Percentiles rank a stretch among this genome's conserved stretches.
These are phyloP conservation scores for Fusarium sororula DNA, from an alignment of 2,329 filamentous ascomycete species.

Conservation along the genomic window DNA sequence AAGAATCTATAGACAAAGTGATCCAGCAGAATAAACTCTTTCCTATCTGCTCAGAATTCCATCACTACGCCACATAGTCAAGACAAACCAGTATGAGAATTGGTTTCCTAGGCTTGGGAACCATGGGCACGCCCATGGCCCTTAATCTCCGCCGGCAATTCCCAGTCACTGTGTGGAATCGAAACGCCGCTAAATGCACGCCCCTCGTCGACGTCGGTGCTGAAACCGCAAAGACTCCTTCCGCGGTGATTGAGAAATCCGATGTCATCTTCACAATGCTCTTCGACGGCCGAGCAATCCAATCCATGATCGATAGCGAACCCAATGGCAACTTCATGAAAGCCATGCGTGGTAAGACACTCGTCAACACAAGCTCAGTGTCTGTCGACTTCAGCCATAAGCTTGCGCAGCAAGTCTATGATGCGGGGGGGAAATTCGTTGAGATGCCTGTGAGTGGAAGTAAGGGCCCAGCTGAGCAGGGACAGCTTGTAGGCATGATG, in stretches of 20 bases:
- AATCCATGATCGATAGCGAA: not conserved
- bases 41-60: not conserved
- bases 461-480: not conserved
- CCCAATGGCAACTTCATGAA: not conserved
- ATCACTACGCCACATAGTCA: fast-evolving
- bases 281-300: not conserved
- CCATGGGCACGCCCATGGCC: not conserved
- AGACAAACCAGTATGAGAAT: not conserved
- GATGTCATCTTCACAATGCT: not conserved
- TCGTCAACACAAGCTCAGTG: not conserved
- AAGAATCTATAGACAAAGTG: fast-evolving
- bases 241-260: not conserved
- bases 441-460: not conserved
- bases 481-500: not conserved
- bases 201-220: not conserved
- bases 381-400: not conserved
- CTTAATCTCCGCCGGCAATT: not conserved
- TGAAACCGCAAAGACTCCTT: not conserved
- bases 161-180: not conserved
- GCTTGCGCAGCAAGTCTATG: not conserved
- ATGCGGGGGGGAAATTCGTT: fast-evolving
- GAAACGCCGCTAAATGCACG: not conserved
- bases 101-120: not conserved
- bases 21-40: fast-evolving
- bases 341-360: not conserved